These are phyloP conservation scores for Tuber microsphaerosporum DNA, from an alignment of 495 filamentous ascomycete species.

Conservation along the genomic window DNA sequence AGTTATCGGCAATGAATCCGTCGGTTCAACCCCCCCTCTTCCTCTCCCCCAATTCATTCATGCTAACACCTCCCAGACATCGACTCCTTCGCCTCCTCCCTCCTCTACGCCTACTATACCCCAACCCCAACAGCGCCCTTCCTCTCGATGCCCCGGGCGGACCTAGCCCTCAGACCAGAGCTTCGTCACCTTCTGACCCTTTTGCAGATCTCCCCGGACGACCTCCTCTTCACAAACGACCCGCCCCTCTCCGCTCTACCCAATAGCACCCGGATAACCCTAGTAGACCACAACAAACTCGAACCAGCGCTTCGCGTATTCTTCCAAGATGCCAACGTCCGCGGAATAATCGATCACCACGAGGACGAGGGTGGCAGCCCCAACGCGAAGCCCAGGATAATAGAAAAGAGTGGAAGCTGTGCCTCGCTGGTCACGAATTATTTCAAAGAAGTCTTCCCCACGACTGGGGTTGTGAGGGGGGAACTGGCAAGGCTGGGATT, in stretches of 20 bases:
- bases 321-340: constrained; percentile 43
- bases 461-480: constrained; percentile 28
- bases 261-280: constrained; percentile 46
- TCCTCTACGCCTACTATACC: constrained; percentile 70
- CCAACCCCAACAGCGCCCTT: constrained; percentile 66
- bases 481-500: constrained; percentile 71
- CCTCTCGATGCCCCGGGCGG: constrained; percentile 62
- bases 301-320: constrained; percentile 49
- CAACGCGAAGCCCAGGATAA: constrained; percentile 51
- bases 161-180: constrained; percentile 72
- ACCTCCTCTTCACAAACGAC: constrained; percentile 44
- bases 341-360: constrained; percentile 90
- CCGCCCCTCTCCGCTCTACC: constrained; percentile 28
- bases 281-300: constrained; percentile 87
- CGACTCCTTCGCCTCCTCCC: constrained; percentile 78
- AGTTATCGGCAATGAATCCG: constrained; percentile 68
- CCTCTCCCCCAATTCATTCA: constrained; percentile 19
- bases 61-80: constrained; percentile 54
- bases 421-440: constrained; percentile 65
- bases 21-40: constrained; percentile 46
- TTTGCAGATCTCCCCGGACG: constrained; percentile 50
- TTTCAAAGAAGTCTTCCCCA: constrained; percentile 54
- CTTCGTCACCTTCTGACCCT: constrained; percentile 52
- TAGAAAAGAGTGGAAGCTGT: constrained; percentile 65
- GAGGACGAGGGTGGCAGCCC: constrained; percentile 60